Conservation (phyloP, 768 basidiomycete species). For the Termitomyces sp. region DNA sequence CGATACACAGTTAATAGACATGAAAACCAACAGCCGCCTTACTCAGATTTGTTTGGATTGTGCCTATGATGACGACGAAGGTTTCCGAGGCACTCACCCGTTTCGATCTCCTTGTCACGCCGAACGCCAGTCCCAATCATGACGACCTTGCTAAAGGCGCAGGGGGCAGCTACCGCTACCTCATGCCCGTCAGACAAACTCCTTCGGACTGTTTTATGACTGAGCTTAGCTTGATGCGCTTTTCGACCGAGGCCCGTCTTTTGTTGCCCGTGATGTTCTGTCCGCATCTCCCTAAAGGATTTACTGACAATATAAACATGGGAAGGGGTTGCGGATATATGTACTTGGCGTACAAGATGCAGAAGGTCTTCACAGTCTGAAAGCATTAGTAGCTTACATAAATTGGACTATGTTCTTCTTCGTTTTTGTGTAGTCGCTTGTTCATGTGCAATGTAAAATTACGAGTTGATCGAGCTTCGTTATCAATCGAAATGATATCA, state of each 20-base stretch:
- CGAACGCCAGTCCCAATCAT: not conserved
- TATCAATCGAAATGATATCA: not conserved
- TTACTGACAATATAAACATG: not conserved
- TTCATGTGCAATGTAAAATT: not conserved
- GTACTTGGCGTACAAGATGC: not conserved
- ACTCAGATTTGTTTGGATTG: constrained; percentile 4
- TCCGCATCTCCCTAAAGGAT: not conserved
- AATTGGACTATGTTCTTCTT: not conserved
- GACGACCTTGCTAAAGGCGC: not conserved
- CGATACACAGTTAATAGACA: not conserved
- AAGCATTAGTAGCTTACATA: not conserved
- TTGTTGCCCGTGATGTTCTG: not conserved
- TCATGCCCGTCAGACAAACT: not conserved
- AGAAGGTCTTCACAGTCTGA: constrained; percentile 1
- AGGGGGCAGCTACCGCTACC: not conserved
- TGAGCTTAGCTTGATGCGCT: not conserved
- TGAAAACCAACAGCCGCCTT: not conserved
- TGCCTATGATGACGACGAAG: not conserved
- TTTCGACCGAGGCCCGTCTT: not conserved
- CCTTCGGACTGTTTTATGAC: not conserved
- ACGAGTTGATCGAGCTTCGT: not conserved
- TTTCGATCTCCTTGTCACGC: not conserved
- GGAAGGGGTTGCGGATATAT: not conserved
- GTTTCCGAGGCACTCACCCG: not conserved
- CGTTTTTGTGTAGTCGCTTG: not conserved